phyloP scores from a whole-genome alignment of 2,329 filamentous ascomycete species.

The Emmonsia crescens region DNA sequence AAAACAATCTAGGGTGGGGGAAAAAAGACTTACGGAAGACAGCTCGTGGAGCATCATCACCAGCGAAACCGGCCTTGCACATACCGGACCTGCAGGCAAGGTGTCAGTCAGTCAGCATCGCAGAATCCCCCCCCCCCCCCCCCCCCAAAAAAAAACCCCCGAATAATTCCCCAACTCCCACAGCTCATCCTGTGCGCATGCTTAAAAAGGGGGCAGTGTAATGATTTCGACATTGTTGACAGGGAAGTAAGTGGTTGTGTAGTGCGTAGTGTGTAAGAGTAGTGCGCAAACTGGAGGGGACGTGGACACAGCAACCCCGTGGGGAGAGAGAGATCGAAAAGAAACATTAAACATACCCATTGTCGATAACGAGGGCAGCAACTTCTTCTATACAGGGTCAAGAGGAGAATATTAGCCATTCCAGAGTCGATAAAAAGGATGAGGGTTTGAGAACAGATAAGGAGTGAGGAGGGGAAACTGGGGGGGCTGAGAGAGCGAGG shows the following conservation, averaged over 20 bases:
- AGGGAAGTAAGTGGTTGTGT: background rate
- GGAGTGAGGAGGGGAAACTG: conserved; percentile 21
- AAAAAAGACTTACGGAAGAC: conserved; percentile 87
- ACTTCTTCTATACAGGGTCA: conserved; percentile 75
- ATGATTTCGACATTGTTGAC: conserved; percentile 7
- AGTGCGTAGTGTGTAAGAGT: background rate
- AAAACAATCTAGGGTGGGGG: conserved; percentile 12
- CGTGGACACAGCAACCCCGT: background rate
- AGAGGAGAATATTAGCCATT: conserved; percentile 34
- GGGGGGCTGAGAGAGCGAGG: conserved; percentile 13
- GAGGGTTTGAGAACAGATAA: background rate
- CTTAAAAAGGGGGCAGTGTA: background rate
- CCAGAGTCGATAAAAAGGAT: conserved; percentile 7
- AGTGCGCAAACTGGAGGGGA: conserved; percentile 15
- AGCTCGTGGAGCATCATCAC: conserved; percentile 99
- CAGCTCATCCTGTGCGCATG: background rate
- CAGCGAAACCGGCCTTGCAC: conserved; percentile 99
- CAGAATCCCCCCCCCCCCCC: background rate
- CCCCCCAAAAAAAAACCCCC: background rate
- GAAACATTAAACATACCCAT: conserved; percentile 75
- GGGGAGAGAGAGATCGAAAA: conserved; percentile 13
- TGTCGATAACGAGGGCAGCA: conserved; percentile 99
- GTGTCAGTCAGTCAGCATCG: conserved; percentile 17
- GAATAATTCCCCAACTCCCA: background rate
- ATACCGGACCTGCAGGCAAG: conserved; percentile 77